Base-by-base conservation (phyloP, 257 asterid genomes). In the Coffea canephora region DNA sequence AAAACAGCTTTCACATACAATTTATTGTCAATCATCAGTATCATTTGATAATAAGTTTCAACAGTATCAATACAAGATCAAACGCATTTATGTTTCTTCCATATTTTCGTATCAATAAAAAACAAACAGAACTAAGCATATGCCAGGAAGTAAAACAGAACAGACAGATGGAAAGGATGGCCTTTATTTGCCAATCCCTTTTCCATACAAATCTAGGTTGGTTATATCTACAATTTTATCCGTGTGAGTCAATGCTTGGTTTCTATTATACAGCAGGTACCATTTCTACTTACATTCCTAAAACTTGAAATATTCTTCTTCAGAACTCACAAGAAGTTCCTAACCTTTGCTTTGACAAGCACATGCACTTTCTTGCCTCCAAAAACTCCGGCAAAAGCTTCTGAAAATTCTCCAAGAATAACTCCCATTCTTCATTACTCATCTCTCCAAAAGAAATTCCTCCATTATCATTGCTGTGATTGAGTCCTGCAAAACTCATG, bases 251-350 rank as follows among this genome's bases (percentile, higher is more conserved):
- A 62, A 52, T 76, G 64, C 55, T 46, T 34, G 12, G 14, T 46
- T 41, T 12, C 21, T 61, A 23, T 21, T 50, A 31, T 66, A 66
- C 41, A 43, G 73, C 36, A 55, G 50, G 25, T 49, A 45, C 49
- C 45, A 57, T n/a, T 62, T 55, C 36, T 8, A 62, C 69, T 76
- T 31, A 69, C 55, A 46, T 46, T 45, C 50, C 57, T 43, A 31
- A 59, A 34, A 52, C 50, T 25, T 6, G 49, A 50, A 9, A 31
- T 12, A 39, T 23, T 11, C 68, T 12, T 41, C 80, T 80, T 92
- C 91, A 89, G 85, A 91, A 93, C 77, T 93, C 93, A 83, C 94
- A 95, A 75, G 98, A 94, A 82, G 93, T 84, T 89, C 95, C 94
- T 86, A 95, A 74, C 86, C 97, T 88, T 76, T 87, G 95, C 90